Percentiles rank a stretch among this genome's conserved stretches.
These are phyloP conservation scores for Musa troglodytarum DNA, from an alignment of 176 grass and related monocot species.

Conservation along the genomic window DNA sequence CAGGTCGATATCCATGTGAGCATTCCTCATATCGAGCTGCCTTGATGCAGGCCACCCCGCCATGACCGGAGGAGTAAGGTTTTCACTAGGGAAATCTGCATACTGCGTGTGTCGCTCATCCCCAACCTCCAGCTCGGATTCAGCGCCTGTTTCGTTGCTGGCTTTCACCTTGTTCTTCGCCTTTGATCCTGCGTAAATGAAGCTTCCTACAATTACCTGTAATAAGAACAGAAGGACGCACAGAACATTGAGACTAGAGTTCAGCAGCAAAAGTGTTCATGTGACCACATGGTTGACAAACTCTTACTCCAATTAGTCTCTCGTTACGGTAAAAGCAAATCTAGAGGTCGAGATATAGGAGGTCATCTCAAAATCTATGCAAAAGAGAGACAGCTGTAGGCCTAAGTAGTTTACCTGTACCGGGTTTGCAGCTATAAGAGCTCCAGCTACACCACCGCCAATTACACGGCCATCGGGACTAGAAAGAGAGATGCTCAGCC, in stretches of 20 bases:
- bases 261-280: no score
- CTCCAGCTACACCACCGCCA: constrained; percentile 67
- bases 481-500: constrained; percentile 73
- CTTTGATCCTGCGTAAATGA: constrained; percentile 58
- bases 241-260: no score
- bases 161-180: constrained; percentile 45
- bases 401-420: constrained; percentile 53
- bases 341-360: no score
- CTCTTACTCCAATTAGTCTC: background rate
- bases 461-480: constrained; percentile 71
- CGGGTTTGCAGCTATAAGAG: constrained; percentile 64
- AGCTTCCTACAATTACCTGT: constrained; percentile 69
- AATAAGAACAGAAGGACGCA: background rate
- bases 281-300: no score
- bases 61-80: constrained; percentile 25
- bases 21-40: constrained; percentile 42
- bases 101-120: constrained; percentile 14
- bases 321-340: constrained; percentile 6
- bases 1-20: constrained; percentile 15
- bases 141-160: constrained; percentile 12
- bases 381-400: no score
- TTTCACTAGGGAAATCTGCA: constrained; percentile 1
- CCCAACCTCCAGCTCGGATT: constrained; percentile 13
- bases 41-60: constrained; percentile 38
- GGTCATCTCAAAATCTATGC: no score